Base-by-base conservation (phyloP, 2,329 filamentous ascomycete species). In the Aspergillus neoniger region DNA sequence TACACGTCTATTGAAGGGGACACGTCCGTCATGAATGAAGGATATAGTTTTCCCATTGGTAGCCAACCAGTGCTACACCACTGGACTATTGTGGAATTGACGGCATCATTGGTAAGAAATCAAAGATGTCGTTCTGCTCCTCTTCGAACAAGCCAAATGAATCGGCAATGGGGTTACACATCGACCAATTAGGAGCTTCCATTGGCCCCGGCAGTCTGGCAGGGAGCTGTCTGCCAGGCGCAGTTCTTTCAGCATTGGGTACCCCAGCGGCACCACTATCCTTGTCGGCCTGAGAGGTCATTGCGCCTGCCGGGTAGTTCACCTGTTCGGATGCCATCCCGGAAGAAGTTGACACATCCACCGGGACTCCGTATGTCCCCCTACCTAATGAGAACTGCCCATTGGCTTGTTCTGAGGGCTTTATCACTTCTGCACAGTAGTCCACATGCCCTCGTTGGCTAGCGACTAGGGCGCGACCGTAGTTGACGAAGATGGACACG, bases 91-190 rank as follows among this genome's bases (percentile, higher is more conserved):
- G 62, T 38, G 72, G 70, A 48, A 74, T 64, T 30, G 69, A 70
- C 10, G 72, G 71, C 71, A 74, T 74, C 59, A 70, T 70, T 17
- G 73, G 73, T 30, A 75, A 60, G 58, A 75, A 75, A 55, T 75
- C 73, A 61, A 75, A 75, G 17, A 75, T 69, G 55, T 75, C 73
- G 30, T 72, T 74, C 58, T 75, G 73, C 2, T 70, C 72, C 51
- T 75, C 73, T 43, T 75, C 73, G 30, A 75, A 75, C 8, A 75
- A 63, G 5, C 72, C 73, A 44, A 75, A 75, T 3, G 73, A 75
- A 50, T 75, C 73, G 7, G 73, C 73, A 60, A 75, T 75, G 1
- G 73, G 71, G 50, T 71, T 74, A 1, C 73, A 75, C 60, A 75
- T 62, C 23, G 71, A 74, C 73, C 73, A 75, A 47, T 72, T 75